Base-by-base conservation (phyloP, 768 basidiomycete genomes). In the Lactarius deliciosus region DNA sequence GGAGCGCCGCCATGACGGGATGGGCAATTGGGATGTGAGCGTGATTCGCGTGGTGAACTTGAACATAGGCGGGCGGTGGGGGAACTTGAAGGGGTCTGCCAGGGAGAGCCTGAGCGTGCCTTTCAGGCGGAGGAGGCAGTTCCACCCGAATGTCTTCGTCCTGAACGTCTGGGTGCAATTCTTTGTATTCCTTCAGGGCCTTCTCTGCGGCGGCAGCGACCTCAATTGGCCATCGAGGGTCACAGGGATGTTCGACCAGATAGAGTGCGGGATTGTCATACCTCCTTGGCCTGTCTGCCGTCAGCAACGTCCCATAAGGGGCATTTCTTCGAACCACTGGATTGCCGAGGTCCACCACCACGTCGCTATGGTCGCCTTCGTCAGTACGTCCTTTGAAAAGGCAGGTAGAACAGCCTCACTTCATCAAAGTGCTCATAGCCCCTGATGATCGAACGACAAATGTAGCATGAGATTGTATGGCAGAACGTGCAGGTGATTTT, bases 401-500 rank as follows among this genome's bases (percentile, higher is more conserved):
- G 62, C 54, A 36, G 25, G 62, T 28, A 41, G 34, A 45, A 40
- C 20, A 32, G 3, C 32, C 53, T 74, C 80, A 38, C 72, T 81
- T 75, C 73, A 16, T 70, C 58, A 56, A 93, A 94, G 72, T 94
- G 92, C 0, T 91, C 87, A 71, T 94, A 93, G 1, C 91, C 90
- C 0, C 38, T 77, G 47, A 96, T 90, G 40, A 87, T 71, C 72
- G 90, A 71, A 34, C 91, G 83, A 74, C 95, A 96, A 30, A 93
- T 79, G 73, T 97, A 96, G 76, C 95, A 97, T 0, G 89, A 93
- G 47, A 91, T 41, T 0, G 91, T 86, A 1, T 56, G 68, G 72
- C 95, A 96, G 66, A 87, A 77, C 1, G 87, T 84, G 71, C 92
- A 93, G 0, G 80, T 82, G 88, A 97, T 96, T 75, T 96, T 96